Percentiles rank a stretch among this genome's conserved stretches.
These are phyloP conservation scores for Mycena galopus DNA, from an alignment of 768 basidiomycete genomes.

Conservation along the genomic window DNA sequence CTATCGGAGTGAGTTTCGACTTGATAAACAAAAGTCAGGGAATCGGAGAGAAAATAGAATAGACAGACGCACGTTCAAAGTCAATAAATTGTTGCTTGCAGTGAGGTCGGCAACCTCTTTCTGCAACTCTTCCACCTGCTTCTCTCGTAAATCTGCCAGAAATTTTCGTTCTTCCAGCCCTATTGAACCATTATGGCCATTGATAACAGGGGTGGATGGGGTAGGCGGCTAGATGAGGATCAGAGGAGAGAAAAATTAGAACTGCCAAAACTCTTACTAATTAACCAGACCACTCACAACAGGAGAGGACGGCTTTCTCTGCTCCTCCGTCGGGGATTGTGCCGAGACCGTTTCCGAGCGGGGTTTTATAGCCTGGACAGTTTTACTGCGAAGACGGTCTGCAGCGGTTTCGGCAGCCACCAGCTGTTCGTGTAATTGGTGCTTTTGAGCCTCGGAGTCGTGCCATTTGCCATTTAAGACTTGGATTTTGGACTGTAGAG, in stretches of 20 bases:
- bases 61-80: slow-evolving; percentile 26
- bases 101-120: slow-evolving; percentile 51
- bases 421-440: slow-evolving; percentile 65
- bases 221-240: slow-evolving; percentile 59
- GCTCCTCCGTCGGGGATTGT: slow-evolving; percentile 59
- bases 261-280: slow-evolving; percentile 73
- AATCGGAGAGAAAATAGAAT: background rate
- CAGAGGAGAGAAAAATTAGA: slow-evolving; percentile 58
- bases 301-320: slow-evolving; percentile 70
- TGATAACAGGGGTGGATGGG: slow-evolving; percentile 46
- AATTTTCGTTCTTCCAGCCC: slow-evolving; percentile 57
- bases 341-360: slow-evolving; percentile 46
- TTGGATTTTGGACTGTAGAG: slow-evolving; percentile 70
- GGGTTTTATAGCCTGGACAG: slow-evolving; percentile 62
- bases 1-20: slow-evolving; percentile 59
- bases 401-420: slow-evolving; percentile 69
- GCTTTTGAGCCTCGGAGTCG: slow-evolving; percentile 63
- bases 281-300: slow-evolving; percentile 79
- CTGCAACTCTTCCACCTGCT: slow-evolving; percentile 63
- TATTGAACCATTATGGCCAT: slow-evolving; percentile 53
- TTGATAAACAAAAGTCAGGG: slow-evolving; percentile 37
- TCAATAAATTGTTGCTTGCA: slow-evolving; percentile 3
- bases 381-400: slow-evolving; percentile 70
- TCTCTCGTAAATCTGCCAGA: slow-evolving; percentile 57
- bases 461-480: slow-evolving; percentile 62